These are phyloP conservation scores for Phlebopus sp. DNA, from an alignment of 1,284 basidiomycete genomes.

Conservation along the genomic window DNA sequence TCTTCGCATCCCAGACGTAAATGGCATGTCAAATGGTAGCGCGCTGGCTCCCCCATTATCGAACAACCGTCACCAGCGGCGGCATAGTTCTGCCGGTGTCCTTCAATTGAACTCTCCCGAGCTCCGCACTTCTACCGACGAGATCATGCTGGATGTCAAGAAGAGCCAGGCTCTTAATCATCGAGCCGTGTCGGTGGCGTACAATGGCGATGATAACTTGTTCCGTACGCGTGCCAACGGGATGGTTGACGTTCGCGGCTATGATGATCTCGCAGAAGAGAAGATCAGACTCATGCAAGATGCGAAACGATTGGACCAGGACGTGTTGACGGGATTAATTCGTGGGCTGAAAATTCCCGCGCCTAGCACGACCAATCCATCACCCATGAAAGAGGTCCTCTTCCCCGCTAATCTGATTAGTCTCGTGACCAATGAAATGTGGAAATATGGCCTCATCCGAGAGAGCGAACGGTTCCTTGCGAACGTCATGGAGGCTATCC, in stretches of 20 bases:
- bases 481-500: slow-evolving; percentile 98
- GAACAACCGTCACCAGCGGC: slow-evolving; percentile 63
- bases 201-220: slow-evolving; percentile 73
- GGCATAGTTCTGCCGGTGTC: slow-evolving; percentile 84
- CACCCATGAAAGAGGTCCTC: slow-evolving; percentile 94
- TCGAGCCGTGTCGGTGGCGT: slow-evolving; percentile 91
- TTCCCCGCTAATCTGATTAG: slow-evolving; percentile 99
- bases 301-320: slow-evolving; percentile 88
- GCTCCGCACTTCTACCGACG: slow-evolving; percentile 72
- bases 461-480: slow-evolving; percentile 98
- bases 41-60: slow-evolving; percentile 30
- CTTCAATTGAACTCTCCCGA: slow-evolving; percentile 62
- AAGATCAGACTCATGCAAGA: slow-evolving; percentile 95
- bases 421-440: slow-evolving; percentile 99
- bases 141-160: slow-evolving; percentile 76
- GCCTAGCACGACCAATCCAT: slow-evolving; percentile 88
- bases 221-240: slow-evolving; percentile 73
- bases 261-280: slow-evolving; percentile 91
- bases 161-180: slow-evolving; percentile 74
- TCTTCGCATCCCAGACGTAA: slow-evolving; percentile 56
- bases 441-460: slow-evolving; percentile 97
- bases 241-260: slow-evolving; percentile 64
- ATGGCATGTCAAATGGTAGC: slow-evolving; percentile 38
- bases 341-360: slow-evolving; percentile 91
- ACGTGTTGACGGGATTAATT: slow-evolving; percentile 90